Base-by-base conservation (phyloP, 352 stramenopile species). In the Phytophthora sojae region DNA sequence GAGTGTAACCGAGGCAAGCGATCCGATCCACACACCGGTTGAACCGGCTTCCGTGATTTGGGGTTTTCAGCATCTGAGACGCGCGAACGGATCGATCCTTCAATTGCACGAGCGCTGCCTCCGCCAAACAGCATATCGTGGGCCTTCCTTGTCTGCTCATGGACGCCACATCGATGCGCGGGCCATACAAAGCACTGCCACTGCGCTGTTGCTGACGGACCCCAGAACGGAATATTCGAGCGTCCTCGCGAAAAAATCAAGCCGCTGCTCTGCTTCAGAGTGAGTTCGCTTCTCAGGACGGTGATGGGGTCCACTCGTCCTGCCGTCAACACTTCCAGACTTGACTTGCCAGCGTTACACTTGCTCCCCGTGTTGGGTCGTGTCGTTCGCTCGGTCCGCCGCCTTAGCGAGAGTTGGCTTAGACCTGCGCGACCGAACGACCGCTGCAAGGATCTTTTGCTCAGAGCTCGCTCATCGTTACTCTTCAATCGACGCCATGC, bases 211-310 rank as follows among this genome's bases (percentile, higher is more conserved):
- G 14, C 35, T 25, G n/a, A 4, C 35, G 15, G 7, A 59, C 63
- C 73, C 32, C 7, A 19, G 30, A 69, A 69, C 45, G 15, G 69
- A 26, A 76, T 76, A 66, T 53, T 49, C 7, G 29, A 37, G 35
- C 23, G 45, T 32, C 53, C 39, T 67, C 64, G 64, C 58, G 64
- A 73, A 73, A 75, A 73, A 69, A 75, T 64, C 63, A 75, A 68
- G 55, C 57, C 68, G 26, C 56, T 57, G 49, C 62, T 39, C 61
- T 63, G 62, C 23, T 57, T 42, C 53, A 64, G 67, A 70, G 67
- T 68, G 65, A 49, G 53, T 56, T 21, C 23, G 62, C 67, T 66
- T 75, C 68, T 35, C 62, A 70, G 45, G 15, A 25, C 17, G 14
- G 35, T 35, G 61, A 63, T 60, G 60, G 67, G 57, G 59, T 59